Conservation (phyloP, 345 rosid species). For the Atalantia buxifolia region DNA sequence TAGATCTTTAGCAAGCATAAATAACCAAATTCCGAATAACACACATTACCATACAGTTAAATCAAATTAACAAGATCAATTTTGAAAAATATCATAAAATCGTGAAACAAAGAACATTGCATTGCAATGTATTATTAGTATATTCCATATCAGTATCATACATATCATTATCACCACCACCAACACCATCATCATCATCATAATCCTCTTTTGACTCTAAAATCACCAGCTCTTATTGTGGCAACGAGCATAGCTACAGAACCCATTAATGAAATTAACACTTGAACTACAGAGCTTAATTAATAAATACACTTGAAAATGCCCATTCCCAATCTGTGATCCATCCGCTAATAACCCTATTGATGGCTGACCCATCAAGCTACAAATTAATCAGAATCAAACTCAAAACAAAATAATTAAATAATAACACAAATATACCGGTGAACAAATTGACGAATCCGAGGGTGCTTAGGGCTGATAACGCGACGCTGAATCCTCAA, state of each 20-base stretch:
- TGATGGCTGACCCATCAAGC: neutral
- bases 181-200: no score
- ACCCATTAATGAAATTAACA: neutral
- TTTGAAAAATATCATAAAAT: no score
- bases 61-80: neutral
- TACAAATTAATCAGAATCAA: neutral
- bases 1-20: neutral
- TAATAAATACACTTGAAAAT: neutral
- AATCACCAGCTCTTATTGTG: neutral
- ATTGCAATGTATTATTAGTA: no score
- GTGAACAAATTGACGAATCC: slow-evolving; percentile 55
- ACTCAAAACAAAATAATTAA: neutral
- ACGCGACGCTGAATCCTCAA: slow-evolving; percentile 67
- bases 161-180: no score
- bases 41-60: neutral
- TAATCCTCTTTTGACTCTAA: neutral
- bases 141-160: no score
- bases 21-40: neutral
- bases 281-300: neutral
- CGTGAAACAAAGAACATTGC: no score
- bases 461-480: slow-evolving; percentile 52
- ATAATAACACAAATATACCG: slow-evolving; percentile 43
- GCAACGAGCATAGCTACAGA: neutral
- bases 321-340: neutral
- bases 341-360: neutral